These are phyloP conservation scores for Hypoxylon fuscum DNA, from an alignment of 495 filamentous ascomycete genomes.

Conservation along the genomic window DNA sequence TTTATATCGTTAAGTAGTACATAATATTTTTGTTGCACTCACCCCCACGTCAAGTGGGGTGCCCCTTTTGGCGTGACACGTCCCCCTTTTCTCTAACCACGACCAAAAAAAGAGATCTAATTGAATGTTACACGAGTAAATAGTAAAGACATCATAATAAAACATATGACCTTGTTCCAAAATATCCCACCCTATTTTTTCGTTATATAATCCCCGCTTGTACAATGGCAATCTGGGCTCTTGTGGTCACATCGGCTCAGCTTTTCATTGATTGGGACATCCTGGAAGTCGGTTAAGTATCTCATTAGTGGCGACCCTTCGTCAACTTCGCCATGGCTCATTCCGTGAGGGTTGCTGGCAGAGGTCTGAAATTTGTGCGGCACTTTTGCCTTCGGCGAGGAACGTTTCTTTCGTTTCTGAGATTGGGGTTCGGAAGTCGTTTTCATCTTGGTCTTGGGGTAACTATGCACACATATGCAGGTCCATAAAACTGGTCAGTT, in stretches of 20 bases:
- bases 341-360: too few species aligned
- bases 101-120: not conserved
- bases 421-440: not conserved
- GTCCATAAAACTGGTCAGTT: not conserved
- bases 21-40: too few species aligned
- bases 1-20: too few species aligned
- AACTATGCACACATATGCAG: not conserved
- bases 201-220: not conserved
- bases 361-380: not conserved
- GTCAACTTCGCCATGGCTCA: not conserved
- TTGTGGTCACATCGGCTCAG: slow-evolving; percentile 8
- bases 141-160: not conserved
- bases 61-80: too few species aligned
- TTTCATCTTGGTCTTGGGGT: too few species aligned
- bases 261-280: slow-evolving; percentile 18
- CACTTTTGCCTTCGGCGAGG: not conserved
- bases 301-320: slow-evolving; percentile 9
- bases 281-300: slow-evolving; percentile 16
- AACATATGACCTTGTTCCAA: not conserved
- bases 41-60: too few species aligned
- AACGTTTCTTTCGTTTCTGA: not conserved
- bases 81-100: not conserved
- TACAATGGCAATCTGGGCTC: not conserved
- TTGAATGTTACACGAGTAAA: not conserved
- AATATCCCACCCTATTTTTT: not conserved